A percentile compares a stretch with the other conserved stretches of the same genome.
Conservation (phyloP, 2,329 filamentous ascomycete species). For the Tolypocladium ovalisporum region DNA sequence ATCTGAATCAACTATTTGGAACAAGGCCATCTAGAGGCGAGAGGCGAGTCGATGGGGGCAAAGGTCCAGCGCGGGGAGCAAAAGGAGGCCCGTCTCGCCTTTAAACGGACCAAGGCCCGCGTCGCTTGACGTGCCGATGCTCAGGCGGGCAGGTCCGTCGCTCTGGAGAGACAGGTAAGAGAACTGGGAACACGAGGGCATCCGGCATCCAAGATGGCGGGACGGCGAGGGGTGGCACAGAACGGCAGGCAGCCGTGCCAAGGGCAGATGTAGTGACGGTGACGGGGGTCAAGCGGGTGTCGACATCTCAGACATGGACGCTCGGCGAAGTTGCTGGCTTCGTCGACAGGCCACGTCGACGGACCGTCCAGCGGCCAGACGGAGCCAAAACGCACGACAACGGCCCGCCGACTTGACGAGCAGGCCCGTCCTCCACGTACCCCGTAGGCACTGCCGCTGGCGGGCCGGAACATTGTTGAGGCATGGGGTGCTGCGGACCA, state of each 20-base stretch:
- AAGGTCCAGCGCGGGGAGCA: slow-evolving; percentile 1
- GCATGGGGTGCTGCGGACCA: slow-evolving; percentile 19
- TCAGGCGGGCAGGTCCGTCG: neutral
- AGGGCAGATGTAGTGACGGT: slow-evolving; percentile 3
- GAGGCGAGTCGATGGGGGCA: slow-evolving; percentile 17
- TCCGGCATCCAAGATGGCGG: slow-evolving; percentile 22
- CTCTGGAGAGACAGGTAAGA: slow-evolving; percentile 2
- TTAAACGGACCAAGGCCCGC: slow-evolving; percentile 2
- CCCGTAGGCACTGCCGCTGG: neutral
- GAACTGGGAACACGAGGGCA: slow-evolving; percentile 12
- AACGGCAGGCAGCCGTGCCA: slow-evolving; percentile 15
- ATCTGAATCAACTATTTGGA: slow-evolving; percentile 25
- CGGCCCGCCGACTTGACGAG: neutral
- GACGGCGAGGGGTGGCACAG: slow-evolving; percentile 11
- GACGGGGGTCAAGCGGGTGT: slow-evolving; percentile 1
- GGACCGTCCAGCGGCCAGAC: slow-evolving; percentile 1
- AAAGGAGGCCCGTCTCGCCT: slow-evolving; percentile 1
- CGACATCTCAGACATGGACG: slow-evolving; percentile 18
- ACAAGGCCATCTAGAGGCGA: slow-evolving; percentile 21
- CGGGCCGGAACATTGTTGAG: slow-evolving; percentile 22
- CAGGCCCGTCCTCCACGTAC: neutral
- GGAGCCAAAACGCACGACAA: neutral
- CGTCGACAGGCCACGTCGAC: slow-evolving; percentile 2
- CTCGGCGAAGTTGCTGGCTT: neutral
- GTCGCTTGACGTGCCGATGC: slow-evolving; percentile 4